These are phyloP conservation scores for Babesia bigemina DNA, from an alignment of 169 alveolate species.

Conservation along the genomic window DNA sequence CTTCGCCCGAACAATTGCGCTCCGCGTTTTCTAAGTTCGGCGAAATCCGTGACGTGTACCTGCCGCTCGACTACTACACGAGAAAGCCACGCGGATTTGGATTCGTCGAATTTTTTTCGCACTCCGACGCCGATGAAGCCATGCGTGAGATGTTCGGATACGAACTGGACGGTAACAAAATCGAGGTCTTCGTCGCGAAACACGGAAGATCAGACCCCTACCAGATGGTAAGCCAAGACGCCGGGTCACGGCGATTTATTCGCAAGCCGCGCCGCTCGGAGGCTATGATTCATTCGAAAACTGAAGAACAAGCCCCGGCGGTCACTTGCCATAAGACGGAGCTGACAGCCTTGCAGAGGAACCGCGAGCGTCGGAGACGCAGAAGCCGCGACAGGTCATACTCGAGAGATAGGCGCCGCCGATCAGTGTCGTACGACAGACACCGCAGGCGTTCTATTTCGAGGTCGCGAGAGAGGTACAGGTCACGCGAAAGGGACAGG, in stretches of 20 bases:
- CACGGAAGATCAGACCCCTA: conserved; percentile 80
- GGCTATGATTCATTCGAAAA: conserved; percentile 1
- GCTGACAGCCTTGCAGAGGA: conserved; percentile 38
- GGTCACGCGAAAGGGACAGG: conserved; percentile 44
- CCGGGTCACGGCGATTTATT: conserved; percentile 17
- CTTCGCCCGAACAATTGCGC: conserved; percentile 84
- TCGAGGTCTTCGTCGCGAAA: conserved; percentile 77
- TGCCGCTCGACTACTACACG: conserved; percentile 89
- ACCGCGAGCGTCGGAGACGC: conserved; percentile 33
- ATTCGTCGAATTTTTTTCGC: conserved; percentile 83
- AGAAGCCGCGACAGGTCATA: conserved; percentile 46
- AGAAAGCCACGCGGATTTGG: conserved; percentile 90
- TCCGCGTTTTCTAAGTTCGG: conserved; percentile 82
- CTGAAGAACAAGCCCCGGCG: conserved; percentile 11
- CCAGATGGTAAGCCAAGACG: conserved; percentile 60
- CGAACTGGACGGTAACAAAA: conserved; percentile 74
- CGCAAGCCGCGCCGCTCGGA: conserved; percentile 5
- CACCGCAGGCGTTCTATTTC: conserved; percentile 28
- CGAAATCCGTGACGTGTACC: conserved; percentile 87
- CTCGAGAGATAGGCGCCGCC: conserved; percentile 44
- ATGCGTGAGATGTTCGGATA: conserved; percentile 80
- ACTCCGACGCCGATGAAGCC: conserved; percentile 85
- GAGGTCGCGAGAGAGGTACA: conserved; percentile 32
- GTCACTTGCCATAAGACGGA: conserved; percentile 1
- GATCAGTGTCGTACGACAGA: conserved; percentile 38